Evolutionary conservation across 176 grass and related monocot species (phyloP).

Genomic region (Avena atlantica): DNA sequence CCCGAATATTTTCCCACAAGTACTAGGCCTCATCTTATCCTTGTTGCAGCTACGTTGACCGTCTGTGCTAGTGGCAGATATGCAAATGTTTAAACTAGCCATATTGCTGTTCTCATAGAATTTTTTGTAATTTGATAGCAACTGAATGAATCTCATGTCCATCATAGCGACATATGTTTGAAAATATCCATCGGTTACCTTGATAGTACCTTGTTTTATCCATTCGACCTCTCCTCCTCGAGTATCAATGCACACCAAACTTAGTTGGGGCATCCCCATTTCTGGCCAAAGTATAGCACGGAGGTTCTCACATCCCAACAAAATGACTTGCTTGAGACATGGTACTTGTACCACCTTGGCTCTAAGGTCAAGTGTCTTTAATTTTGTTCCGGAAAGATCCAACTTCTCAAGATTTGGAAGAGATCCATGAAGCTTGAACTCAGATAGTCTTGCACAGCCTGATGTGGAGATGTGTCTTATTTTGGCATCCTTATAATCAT

Average conservation of each 20-base stretch:
- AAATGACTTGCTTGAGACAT: background rate
- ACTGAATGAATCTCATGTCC: background rate
- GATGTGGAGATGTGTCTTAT: background rate
- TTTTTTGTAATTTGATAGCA: background rate
- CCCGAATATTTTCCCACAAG: fast-evolving
- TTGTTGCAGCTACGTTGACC: background rate
- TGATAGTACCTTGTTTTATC: background rate
- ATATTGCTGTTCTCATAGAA: background rate
- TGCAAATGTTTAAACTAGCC: background rate
- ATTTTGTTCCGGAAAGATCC: background rate
- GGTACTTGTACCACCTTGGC: background rate
- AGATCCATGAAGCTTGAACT: background rate
- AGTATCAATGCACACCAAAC: background rate
- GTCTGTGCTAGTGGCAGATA: background rate
- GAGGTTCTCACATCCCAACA: background rate
- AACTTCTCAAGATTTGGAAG: background rate
- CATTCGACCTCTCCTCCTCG: background rate
- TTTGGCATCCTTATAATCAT: background rate
- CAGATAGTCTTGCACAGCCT: background rate
- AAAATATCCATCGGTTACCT: background rate
- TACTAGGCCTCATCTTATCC: background rate
- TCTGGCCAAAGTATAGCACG: background rate
- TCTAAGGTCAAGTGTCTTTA: background rate
- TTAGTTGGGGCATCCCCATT: background rate
- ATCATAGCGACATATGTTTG: background rate